Evolutionary conservation across 1,284 basidiomycete species (phyloP), one percentile per base, ranked within the genome.

Genomic region (Melampsora abietis-canadensis): DNA sequence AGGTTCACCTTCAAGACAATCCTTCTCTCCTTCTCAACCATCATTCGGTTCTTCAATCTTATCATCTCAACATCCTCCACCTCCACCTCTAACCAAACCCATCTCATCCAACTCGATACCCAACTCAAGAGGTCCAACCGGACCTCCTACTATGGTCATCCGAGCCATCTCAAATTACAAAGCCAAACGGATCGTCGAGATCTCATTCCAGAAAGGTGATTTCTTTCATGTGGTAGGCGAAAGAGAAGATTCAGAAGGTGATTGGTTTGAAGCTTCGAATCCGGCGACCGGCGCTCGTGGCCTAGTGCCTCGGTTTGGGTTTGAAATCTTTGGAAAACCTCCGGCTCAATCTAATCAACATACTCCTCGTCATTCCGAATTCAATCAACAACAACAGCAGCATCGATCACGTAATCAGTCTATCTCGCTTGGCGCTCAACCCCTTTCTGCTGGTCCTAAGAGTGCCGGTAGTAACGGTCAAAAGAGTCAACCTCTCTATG

Each of bases 211-310:
- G 78, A 91, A 92, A 83, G 96, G 96, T 77, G 96, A 99, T 84
- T 98, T 98, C 84, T 98, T 98, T 85, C 92, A 98, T 83, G 94
- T 98, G 75, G 85, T 92, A 47, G 87, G 88, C 77, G 92, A 95
- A 78, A 84, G 86, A 17, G 84, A 87, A 72, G 66, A 77, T 66
- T 81, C 84, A 62, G 81, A 85, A 31, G 61, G 61, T n/a, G 79
- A 82, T 61, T 84, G 83, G 83, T 83, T 83, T 76, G 83, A 84
- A 68, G 83, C 83, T 3, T 80, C 80, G 74, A 84, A 98, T 82
- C 95, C 96, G n/a, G 86, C 94, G 79, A 90, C 90, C 12, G 92
- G 92, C 57, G 90, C 94, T 4, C 87, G 96, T 76, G 96, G 96
- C 3, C 86, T 95, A 51, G 96, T 98, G 0, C 93, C 94, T 40